phyloP scores from a whole-genome alignment of 371 early-diverging fungal species.

The Parasitella parasitica region DNA sequence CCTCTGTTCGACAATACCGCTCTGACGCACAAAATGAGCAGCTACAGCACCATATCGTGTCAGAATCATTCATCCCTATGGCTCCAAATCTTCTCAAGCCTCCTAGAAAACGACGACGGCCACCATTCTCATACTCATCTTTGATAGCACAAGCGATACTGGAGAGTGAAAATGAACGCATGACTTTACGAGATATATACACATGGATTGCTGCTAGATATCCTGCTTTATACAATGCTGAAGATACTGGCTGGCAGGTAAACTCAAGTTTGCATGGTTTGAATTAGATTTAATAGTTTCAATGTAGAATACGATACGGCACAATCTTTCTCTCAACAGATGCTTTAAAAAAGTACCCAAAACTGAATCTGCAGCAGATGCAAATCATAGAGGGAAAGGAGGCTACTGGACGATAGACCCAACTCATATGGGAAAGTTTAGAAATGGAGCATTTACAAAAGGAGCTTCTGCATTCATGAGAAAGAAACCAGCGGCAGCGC shows the following conservation, averaged over 20 bases:
- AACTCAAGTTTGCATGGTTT: too few species aligned
- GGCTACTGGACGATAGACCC: conserved; percentile 63
- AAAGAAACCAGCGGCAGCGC: not conserved
- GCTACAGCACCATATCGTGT: conserved; percentile 44
- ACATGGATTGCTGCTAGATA: conserved; percentile 70
- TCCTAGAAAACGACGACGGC: conserved; percentile 59
- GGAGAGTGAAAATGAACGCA: conserved; percentile 50
- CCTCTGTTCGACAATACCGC: conserved; percentile 42
- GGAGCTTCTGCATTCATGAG: conserved; percentile 23
- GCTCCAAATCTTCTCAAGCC: conserved; percentile 43
- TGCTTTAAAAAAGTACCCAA: conserved; percentile 72
- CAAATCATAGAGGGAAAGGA: conserved; percentile 41
- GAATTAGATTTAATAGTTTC: not conserved
- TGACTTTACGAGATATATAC: conserved; percentile 75
- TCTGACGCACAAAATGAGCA: conserved; percentile 44
- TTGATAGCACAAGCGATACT: conserved; percentile 76
- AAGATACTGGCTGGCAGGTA: conserved; percentile 73
- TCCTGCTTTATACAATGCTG: conserved; percentile 67
- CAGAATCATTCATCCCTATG: conserved; percentile 52
- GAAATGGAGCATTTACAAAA: conserved; percentile 35
- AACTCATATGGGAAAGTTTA: conserved; percentile 31
- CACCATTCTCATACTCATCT: conserved; percentile 76
- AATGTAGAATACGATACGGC: conserved; percentile 73
- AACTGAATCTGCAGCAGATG: conserved; percentile 50
- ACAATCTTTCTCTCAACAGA: conserved; percentile 77